A percentile compares a stretch with the other conserved stretches of the same genome.
Conservation (phyloP, 495 filamentous ascomycete genomes). For the Penicillium cataractarum region DNA sequence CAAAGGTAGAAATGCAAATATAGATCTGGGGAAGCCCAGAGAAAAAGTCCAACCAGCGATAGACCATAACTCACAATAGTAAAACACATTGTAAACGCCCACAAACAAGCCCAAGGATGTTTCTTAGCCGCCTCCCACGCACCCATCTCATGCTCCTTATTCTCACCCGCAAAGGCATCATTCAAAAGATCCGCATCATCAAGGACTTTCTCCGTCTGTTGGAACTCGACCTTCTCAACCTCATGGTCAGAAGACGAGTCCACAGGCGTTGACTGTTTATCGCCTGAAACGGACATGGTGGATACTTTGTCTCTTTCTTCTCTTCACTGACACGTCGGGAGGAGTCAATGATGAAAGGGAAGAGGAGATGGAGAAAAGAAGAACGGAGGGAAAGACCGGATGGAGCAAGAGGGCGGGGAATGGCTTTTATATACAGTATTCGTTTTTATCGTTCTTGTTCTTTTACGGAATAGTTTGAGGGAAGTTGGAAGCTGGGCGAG, state of each 20-base stretch:
- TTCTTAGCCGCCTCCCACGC: constrained; percentile 37
- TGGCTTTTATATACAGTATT: background rate
- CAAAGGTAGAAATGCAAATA: background rate
- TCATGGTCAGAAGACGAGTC: background rate
- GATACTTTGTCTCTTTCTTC: background rate
- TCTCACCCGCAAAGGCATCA: constrained; percentile 40
- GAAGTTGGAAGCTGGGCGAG: background rate
- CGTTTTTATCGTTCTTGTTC: background rate
- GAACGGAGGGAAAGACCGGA: background rate
- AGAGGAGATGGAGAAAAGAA: background rate
- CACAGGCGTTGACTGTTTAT: background rate
- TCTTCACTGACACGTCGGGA: background rate
- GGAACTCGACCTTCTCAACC: constrained; percentile 22
- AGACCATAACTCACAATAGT: constrained; percentile 30
- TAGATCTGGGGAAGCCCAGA: too few species aligned
- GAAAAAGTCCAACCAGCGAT: too few species aligned
- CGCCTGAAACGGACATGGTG: background rate
- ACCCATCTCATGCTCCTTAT: constrained; percentile 36
- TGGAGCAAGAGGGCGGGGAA: background rate
- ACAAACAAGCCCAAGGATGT: constrained; percentile 53
- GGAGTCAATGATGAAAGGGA: background rate
- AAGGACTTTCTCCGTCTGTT: constrained; percentile 33
- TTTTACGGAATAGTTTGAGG: background rate
- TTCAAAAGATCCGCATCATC: constrained; percentile 34
- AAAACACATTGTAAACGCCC: constrained; percentile 49